phyloP scores from a whole-genome alignment of 129 eudicot genomes.

The Apium graveolens region DNA sequence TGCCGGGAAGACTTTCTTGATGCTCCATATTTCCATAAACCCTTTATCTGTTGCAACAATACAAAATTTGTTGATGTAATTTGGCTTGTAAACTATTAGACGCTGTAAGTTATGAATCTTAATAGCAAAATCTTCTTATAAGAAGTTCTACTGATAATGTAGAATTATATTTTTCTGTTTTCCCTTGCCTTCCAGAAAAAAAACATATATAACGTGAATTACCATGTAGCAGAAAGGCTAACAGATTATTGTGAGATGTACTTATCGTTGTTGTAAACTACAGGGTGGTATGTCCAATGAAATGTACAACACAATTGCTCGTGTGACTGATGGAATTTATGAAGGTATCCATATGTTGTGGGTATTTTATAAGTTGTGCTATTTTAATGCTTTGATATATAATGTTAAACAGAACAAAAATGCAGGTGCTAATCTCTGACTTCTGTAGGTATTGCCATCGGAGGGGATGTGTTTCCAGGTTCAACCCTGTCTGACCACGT shows the following conservation, averaged over 20 bases:
- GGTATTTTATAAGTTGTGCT: background rate
- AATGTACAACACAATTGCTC: slow-evolving; percentile 85
- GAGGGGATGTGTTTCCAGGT: slow-evolving; percentile 99
- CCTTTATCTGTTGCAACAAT: background rate
- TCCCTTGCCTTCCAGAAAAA: background rate
- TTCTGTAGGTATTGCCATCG: slow-evolving; percentile 85
- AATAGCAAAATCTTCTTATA: background rate
- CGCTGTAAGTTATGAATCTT: background rate
- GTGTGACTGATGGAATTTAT: slow-evolving; percentile 96
- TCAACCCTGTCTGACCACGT: slow-evolving; percentile 99
- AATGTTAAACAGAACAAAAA: background rate
- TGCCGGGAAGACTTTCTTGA: background rate
- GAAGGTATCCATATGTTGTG: slow-evolving; percentile 51
- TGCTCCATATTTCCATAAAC: background rate
- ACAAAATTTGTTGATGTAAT: background rate
- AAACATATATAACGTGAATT: background rate
- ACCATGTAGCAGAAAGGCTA: background rate
- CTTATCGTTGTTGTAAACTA: slow-evolving; percentile 14
- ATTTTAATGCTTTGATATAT: slow-evolving; percentile 1
- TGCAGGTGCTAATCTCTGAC: slow-evolving; percentile 11
- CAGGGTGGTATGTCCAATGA: slow-evolving; percentile 99
- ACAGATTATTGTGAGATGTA: slow-evolving; percentile 12
- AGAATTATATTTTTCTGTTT: background rate
- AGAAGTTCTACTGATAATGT: background rate
- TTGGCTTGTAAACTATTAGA: background rate